Evolutionary conservation across 2,329 filamentous ascomycete species (phyloP), one percentile per base, ranked within the genome.

Genomic region (Fonsecaea nubica): DNA sequence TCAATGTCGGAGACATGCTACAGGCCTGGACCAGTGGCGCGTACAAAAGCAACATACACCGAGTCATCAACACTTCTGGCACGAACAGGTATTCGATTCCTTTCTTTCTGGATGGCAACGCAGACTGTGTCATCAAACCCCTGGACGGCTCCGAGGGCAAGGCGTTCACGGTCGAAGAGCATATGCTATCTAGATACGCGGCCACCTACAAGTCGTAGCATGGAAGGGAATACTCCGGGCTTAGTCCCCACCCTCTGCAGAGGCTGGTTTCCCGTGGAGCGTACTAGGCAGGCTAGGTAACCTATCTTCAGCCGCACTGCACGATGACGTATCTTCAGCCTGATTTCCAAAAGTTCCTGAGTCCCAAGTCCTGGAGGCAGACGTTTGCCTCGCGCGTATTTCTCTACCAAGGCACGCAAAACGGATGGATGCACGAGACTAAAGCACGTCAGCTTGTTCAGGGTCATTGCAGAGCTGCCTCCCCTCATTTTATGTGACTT

Each of bases 71-170:
- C 76, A 78, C 78, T 52, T 81, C 80, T 2, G 78, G 77, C 1
- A 76, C 75, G 9, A 82, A 86, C 72, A 79, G 86, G 42, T 87
- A 86, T 72, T 85, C 82, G 6, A 77, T 87, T n/a, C 84, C 85
- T 0, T 82, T 87, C 59, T 87, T 87, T 74, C 82, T 86, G 63
- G 82, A 83, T 62, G 84, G 84, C 4, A 85, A 86, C 74, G 76
- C 83, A 5, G 82, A 85, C 48, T 76, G 71, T 70, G 67, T 74
- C 12, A 69, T 77, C 52, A 61, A 57, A 18, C 63, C 66, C n/a
- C 60, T 72, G 40, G 68, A 69, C 45, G 64, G 59, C 3, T 69
- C 64, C 2, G 15, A 55, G 25, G 65, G 68, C 18, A 61, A 67
- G 53, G 12, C 30, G 2, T 67, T 69, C 18, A 69, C 69, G 3